Conservation (phyloP, 164 flowering plant species). For the Aristolochia fimbriata region DNA sequence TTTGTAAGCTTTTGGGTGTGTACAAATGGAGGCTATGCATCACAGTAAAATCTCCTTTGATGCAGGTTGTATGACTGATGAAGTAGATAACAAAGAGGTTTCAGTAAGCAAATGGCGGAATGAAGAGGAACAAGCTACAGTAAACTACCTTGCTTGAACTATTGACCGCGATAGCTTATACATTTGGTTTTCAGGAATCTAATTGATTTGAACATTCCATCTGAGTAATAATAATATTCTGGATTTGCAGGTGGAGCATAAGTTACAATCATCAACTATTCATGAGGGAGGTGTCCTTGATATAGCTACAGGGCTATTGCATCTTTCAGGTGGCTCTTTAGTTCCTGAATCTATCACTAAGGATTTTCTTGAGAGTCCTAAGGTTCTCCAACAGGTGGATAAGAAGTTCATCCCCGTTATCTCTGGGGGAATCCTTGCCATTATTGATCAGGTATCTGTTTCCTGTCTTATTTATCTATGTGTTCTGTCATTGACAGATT, state of each 20-base stretch:
- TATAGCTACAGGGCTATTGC: slow-evolving; percentile 63
- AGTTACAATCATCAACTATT: slow-evolving; percentile 12
- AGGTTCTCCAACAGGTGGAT: slow-evolving; percentile 80
- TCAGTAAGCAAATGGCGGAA: slow-evolving; percentile 47
- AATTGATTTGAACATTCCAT: not conserved
- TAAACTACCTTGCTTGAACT: slow-evolving; percentile 3
- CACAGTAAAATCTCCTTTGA: slow-evolving; percentile 1
- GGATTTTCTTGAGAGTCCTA: slow-evolving; percentile 53
- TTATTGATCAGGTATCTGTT: slow-evolving; percentile 75
- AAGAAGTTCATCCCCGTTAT: slow-evolving; percentile 84
- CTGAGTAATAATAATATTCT: not conserved
- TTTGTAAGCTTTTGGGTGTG: too few relatives aligned
- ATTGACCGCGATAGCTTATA: not conserved
- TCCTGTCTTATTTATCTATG: not conserved
- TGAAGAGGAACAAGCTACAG: slow-evolving; percentile 20
- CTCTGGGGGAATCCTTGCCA: slow-evolving; percentile 54
- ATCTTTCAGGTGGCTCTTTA: slow-evolving; percentile 53
- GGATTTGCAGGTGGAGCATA: slow-evolving; percentile 27
- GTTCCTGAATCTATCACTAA: slow-evolving; percentile 62
- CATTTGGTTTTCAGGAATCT: too few relatives aligned
- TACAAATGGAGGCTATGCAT: not conserved
- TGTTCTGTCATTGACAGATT: not conserved
- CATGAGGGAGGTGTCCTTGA: slow-evolving; percentile 43
- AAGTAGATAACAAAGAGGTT: slow-evolving; percentile 17
- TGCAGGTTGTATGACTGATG: slow-evolving; percentile 25